A percentile compares a stretch with the other conserved stretches of the same genome.
Evolutionary conservation across 768 basidiomycete genomes (phyloP).

Genomic region (Trametes cingulata): DNA sequence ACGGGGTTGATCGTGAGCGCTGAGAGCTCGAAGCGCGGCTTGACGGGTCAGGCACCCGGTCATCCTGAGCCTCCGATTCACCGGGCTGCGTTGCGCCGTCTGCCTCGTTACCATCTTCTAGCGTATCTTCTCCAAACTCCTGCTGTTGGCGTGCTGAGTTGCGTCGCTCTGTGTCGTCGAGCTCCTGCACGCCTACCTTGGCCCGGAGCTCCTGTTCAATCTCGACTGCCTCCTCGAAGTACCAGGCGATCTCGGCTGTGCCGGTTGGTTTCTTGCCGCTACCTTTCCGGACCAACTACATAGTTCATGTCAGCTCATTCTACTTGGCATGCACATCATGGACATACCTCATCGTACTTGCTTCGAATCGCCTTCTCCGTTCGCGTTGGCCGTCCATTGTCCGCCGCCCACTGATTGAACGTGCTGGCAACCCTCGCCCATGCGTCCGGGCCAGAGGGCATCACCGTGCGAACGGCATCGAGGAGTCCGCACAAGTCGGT

Average conservation of each 20-base stretch:
- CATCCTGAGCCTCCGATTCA: too few relatives aligned
- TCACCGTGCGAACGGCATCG: not conserved
- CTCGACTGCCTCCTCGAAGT: too few relatives aligned
- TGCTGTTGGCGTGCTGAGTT: too few relatives aligned
- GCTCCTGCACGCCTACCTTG: too few relatives aligned
- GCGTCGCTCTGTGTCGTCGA: too few relatives aligned
- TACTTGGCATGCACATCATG: not conserved
- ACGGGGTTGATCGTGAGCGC: not conserved
- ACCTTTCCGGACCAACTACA: not conserved
- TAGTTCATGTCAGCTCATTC: not conserved
- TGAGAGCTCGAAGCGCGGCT: too few relatives aligned
- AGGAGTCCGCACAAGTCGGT: not conserved
- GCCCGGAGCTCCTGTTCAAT: too few relatives aligned
- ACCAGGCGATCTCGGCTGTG: too few relatives aligned
- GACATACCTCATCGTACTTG: not conserved
- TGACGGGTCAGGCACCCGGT: too few relatives aligned
- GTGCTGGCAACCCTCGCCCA: not conserved
- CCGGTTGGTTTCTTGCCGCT: not conserved
- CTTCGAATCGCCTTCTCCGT: not conserved
- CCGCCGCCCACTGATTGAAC: not conserved
- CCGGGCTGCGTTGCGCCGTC: too few relatives aligned
- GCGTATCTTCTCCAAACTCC: too few relatives aligned
- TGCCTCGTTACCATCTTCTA: too few relatives aligned
- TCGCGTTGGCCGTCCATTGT: not conserved
- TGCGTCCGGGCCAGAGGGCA: not conserved